A percentile compares a stretch with the other conserved stretches of the same genome.
Evolutionary conservation across 2,329 filamentous ascomycete species (phyloP).

Genomic region (Xenosphaeropsis pyriputrescens): DNA sequence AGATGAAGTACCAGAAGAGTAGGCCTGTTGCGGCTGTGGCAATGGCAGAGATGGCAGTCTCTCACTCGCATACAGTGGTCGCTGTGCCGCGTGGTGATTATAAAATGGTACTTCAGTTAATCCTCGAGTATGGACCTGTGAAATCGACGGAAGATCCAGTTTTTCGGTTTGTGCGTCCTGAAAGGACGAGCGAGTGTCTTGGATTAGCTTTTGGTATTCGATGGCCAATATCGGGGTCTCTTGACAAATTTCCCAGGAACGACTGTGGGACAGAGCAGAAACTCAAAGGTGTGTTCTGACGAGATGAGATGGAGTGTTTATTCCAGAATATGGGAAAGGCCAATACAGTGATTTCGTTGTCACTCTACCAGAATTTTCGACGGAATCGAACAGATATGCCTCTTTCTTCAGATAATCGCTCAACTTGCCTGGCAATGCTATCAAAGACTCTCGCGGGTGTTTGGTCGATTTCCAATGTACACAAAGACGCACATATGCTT

Average conservation of each 20-base stretch:
- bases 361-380: no score
- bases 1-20: constrained; percentile 58
- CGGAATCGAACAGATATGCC: no score
- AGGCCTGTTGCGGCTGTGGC: constrained; percentile 45
- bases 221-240: background rate
- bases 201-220: constrained; percentile 8
- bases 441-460: no score
- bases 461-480: no score
- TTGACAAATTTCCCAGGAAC: no score
- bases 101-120: constrained; percentile 57
- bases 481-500: no score
- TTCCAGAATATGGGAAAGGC: no score
- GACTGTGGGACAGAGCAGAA: background rate
- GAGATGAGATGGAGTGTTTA: no score
- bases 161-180: constrained; percentile 52
- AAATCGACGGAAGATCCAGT: constrained; percentile 85
- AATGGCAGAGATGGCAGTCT: constrained; percentile 58
- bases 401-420: no score
- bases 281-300: no score
- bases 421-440: no score
- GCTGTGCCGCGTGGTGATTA: constrained; percentile 49
- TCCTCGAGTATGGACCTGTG: constrained; percentile 70
- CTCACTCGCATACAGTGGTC: constrained; percentile 54
- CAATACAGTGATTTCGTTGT: no score
- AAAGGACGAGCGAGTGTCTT: constrained; percentile 12